Percentiles rank a stretch among this genome's conserved stretches.
phyloP scores from a whole-genome alignment of 768 basidiomycete genomes.

The Amanita fuliginea region DNA sequence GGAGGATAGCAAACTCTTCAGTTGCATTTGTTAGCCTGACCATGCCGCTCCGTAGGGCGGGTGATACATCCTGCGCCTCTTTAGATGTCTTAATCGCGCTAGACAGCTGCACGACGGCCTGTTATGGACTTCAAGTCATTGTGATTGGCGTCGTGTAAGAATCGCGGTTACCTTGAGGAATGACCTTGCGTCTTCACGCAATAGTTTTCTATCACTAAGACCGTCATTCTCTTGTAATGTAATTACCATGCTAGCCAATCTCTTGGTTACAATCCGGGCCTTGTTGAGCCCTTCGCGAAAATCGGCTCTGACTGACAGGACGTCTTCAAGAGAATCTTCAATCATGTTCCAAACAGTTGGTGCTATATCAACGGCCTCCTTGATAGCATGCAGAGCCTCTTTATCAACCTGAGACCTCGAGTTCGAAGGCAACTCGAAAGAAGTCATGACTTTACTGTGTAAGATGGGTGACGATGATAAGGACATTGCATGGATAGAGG shows the following conservation, averaged over 20 bases:
- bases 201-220: conserved; percentile 42
- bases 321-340: conserved; percentile 49
- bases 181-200: conserved; percentile 68
- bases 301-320: conserved; percentile 28
- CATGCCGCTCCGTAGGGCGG: conserved; percentile 57
- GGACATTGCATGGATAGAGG: conserved; percentile 23
- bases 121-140: conserved; percentile 3
- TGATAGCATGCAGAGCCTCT: conserved; percentile 71
- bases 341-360: conserved; percentile 77
- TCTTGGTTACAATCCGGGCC: conserved; percentile 55
- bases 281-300: conserved; percentile 43
- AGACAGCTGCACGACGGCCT: conserved; percentile 73
- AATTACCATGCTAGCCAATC: conserved; percentile 47
- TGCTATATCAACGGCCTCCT: conserved; percentile 67
- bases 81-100: conserved; percentile 60
- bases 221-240: conserved; percentile 46
- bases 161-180: conserved; percentile 65
- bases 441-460: conserved; percentile 22
- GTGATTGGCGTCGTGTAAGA: neutral
- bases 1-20: conserved; percentile 77
- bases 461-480: conserved; percentile 27
- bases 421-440: conserved; percentile 35
- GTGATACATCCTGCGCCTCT: conserved; percentile 39
- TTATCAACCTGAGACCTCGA: conserved; percentile 64
- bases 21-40: conserved; percentile 72